Evolutionary conservation across 2,329 filamentous ascomycete species (phyloP), one percentile per base, ranked within the genome.

Genomic region (Fulvia fulva): DNA sequence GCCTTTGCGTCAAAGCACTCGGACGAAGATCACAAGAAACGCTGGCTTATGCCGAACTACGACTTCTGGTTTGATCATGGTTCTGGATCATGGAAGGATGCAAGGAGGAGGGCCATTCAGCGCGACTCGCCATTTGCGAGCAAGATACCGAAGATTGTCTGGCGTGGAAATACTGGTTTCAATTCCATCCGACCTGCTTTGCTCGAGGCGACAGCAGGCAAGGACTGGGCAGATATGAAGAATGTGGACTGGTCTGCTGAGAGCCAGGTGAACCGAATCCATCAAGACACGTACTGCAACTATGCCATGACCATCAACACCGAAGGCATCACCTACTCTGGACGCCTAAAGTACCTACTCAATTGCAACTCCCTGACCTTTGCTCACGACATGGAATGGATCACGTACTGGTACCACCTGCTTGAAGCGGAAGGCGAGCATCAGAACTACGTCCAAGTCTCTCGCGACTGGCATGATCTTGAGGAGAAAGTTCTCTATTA

Each of bases 21-120:
- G 21, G 55, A 64, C 71, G 53, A 70, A 63, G 14, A 71, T 8
- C 68, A 72, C 14, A 71, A 78, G 37, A 66, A 67, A 4, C 64
- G 72, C 3, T 81, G 79, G 79, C 68, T 81, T 14, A 80, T 82
- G 71, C 79, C 80, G 0, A 79, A 81, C 58, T 81, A 81, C 60
- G 78, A 77, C 25, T 79, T 78, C 68, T 81, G 77, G 75, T 72
- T 74, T 11, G 79, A 76, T 23, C 44, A 34, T 16, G 37, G 43
- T 23, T 45, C 50, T 22, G 61, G 63, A 2, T 52, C 61, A 5
- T 65, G 49, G 23, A 25, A 28, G 2, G 63, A 65, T 25, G 77
- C 58, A 3, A 58, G 63, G 2, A 32, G 55, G 8, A 52, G 57
- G 23, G 63, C 63, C 2, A 53, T 58, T 6, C 55, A 61, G 19